Evolutionary conservation across 805 yeast species (phyloP).

Genomic region (Sugiyamaella qingdaonensis): DNA sequence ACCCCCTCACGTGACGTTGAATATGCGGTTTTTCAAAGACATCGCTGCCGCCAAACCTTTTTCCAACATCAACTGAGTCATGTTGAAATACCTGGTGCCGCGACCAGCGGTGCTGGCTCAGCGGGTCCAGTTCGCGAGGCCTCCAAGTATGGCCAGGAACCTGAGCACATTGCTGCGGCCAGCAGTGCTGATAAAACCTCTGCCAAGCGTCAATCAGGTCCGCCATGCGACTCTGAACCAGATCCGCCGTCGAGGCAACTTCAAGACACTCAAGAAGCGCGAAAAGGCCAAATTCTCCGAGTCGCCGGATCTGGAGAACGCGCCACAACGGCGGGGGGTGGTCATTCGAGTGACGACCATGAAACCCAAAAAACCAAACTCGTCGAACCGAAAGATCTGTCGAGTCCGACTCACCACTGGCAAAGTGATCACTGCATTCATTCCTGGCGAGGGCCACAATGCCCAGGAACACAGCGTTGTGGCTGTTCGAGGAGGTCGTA

Average conservation of each 20-base stretch:
- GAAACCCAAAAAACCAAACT: constrained; percentile 97
- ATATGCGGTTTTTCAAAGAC: too few relatives aligned
- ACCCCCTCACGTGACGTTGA: too few relatives aligned
- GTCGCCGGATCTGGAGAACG: constrained; percentile 77
- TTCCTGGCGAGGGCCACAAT: constrained; percentile 98
- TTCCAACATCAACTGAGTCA: too few relatives aligned
- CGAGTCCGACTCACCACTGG: constrained; percentile 93
- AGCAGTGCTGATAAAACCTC: background rate
- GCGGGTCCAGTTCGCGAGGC: too few relatives aligned
- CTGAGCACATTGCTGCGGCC: too few relatives aligned
- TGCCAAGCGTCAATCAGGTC: background rate
- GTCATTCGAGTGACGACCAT: constrained; percentile 89
- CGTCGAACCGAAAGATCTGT: constrained; percentile 95
- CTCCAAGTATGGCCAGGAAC: too few relatives aligned
- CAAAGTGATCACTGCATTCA: constrained; percentile 81
- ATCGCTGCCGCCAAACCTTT: too few relatives aligned
- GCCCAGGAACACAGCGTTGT: constrained; percentile 97
- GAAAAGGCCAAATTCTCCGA: constrained; percentile 27
- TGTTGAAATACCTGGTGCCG: too few relatives aligned
- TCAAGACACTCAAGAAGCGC: constrained; percentile 31
- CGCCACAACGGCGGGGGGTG: constrained; percentile 90
- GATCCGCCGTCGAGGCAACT: constrained; percentile 31
- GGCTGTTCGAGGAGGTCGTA: constrained; percentile 95
- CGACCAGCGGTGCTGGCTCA: too few relatives aligned
- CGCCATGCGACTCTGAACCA: constrained; percentile 31